Evolutionary conservation across 2,329 filamentous ascomycete species (phyloP).

Genomic region (Blumeriella jaapii): DNA sequence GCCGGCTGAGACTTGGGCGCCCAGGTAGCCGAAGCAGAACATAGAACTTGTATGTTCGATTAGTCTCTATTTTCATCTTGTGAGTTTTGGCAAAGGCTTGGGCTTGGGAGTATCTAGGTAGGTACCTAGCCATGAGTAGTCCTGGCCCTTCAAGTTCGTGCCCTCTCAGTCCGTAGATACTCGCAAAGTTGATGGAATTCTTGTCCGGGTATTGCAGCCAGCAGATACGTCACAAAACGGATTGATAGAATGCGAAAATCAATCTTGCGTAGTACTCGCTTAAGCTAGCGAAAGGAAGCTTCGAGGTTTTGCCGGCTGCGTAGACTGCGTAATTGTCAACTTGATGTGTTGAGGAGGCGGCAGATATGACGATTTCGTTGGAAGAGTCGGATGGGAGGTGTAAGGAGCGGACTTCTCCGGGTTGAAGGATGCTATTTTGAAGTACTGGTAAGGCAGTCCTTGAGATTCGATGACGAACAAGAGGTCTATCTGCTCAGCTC

Average conservation of each 20-base stretch:
- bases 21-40: slow-evolving; percentile 40
- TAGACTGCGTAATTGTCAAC: slow-evolving; percentile 31
- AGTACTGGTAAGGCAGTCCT: no score
- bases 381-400: no score
- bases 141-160: slow-evolving; percentile 34
- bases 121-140: slow-evolving; percentile 45
- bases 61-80: no score
- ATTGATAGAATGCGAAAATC: slow-evolving; percentile 39
- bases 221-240: slow-evolving; percentile 44
- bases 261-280: slow-evolving; percentile 28
- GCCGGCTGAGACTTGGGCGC: slow-evolving; percentile 34
- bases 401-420: no score
- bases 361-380: slow-evolving; percentile 13
- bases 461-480: no score
- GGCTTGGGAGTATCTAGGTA: no score
- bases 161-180: slow-evolving; percentile 39
- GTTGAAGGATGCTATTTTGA: no score
- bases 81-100: no score
- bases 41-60: slow-evolving; percentile 35
- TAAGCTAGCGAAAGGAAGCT: slow-evolving; percentile 18
- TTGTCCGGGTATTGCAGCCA: slow-evolving; percentile 40
- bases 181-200: slow-evolving; percentile 30
- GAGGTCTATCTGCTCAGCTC: no score
- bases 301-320: slow-evolving; percentile 22
- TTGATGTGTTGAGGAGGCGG: slow-evolving; percentile 17